A percentile compares a stretch with the other conserved stretches of the same genome.
Evolutionary conservation across 163 green algal species (phyloP).

Genomic region (Coccomyxa subellipsoidea): DNA sequence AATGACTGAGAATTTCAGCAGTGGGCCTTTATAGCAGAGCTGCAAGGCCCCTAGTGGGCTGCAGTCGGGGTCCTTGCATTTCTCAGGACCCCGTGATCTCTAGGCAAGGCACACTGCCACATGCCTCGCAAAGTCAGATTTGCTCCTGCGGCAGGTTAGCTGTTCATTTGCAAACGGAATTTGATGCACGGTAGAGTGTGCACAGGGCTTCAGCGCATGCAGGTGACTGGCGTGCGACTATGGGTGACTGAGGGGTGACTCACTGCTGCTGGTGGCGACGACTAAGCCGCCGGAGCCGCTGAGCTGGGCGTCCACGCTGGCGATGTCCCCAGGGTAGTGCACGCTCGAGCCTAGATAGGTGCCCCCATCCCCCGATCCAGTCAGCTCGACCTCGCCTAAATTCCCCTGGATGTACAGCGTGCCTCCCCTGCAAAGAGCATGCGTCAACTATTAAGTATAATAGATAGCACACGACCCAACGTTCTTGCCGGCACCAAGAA

Average conservation of each 20-base stretch:
- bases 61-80: too few relatives aligned
- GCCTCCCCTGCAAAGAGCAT: background rate
- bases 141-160: too few relatives aligned
- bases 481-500: too few relatives aligned
- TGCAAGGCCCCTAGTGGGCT: too few relatives aligned
- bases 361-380: background rate
- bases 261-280: slow-evolving; percentile 4
- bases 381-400: background rate
- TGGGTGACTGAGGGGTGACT: background rate
- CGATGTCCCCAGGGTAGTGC: background rate
- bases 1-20: background rate
- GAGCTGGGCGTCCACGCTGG: background rate
- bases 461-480: too few relatives aligned
- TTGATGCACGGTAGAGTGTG: too few relatives aligned
- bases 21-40: background rate
- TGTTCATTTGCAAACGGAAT: too few relatives aligned
- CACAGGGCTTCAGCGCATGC: too few relatives aligned
- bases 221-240: background rate
- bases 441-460: too few relatives aligned
- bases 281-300: background rate
- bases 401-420: background rate
- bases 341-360: background rate
- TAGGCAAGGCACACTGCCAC: too few relatives aligned
- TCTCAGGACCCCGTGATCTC: too few relatives aligned
- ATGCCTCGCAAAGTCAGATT: too few relatives aligned